These are phyloP conservation scores for Papiliotrema terrestris DNA, from an alignment of 1,284 basidiomycete species.

Conservation along the genomic window DNA sequence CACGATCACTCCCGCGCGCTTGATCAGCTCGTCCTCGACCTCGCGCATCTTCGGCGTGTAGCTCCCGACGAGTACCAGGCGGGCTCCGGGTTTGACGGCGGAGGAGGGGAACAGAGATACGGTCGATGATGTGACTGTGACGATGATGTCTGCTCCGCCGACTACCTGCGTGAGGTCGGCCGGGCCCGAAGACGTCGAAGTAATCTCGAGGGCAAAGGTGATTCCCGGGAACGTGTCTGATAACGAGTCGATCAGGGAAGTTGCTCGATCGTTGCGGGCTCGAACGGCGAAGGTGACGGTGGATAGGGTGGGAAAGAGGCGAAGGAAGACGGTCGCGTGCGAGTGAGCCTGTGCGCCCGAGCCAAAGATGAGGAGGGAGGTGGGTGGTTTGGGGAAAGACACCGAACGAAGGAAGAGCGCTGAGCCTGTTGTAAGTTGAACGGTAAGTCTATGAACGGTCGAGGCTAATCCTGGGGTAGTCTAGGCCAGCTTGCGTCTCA, in stretches of 20 bases:
- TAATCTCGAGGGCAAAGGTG: conserved; percentile 3
- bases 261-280: conserved; percentile 56
- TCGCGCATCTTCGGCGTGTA: conserved; percentile 79
- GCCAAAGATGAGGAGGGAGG: conserved; percentile 64
- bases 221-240: conserved; percentile 51
- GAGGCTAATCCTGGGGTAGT: too few relatives aligned
- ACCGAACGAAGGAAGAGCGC: conserved; percentile 63
- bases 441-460: too few relatives aligned
- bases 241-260: conserved; percentile 51
- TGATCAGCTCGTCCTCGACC: conserved; percentile 60
- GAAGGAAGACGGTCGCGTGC: conserved; percentile 64
- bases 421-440: conserved; percentile 59
- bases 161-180: conserved; percentile 26
- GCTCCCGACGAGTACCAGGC: conserved; percentile 73
- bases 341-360: conserved; percentile 62
- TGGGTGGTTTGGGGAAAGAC: conserved; percentile 48
- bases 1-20: conserved; percentile 55
- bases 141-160: conserved; percentile 40
- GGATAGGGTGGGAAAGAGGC: conserved; percentile 57
- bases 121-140: conserved; percentile 71
- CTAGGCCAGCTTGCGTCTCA: conserved; percentile 4
- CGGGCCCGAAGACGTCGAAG: neutral
- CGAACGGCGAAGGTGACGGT: conserved; percentile 65
- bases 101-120: conserved; percentile 62
- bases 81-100: conserved; percentile 55